Percentiles rank a stretch among this genome's conserved stretches.
Evolutionary conservation across 495 filamentous ascomycete species (phyloP).

Genomic region (Hyaloscypha bicolor): DNA sequence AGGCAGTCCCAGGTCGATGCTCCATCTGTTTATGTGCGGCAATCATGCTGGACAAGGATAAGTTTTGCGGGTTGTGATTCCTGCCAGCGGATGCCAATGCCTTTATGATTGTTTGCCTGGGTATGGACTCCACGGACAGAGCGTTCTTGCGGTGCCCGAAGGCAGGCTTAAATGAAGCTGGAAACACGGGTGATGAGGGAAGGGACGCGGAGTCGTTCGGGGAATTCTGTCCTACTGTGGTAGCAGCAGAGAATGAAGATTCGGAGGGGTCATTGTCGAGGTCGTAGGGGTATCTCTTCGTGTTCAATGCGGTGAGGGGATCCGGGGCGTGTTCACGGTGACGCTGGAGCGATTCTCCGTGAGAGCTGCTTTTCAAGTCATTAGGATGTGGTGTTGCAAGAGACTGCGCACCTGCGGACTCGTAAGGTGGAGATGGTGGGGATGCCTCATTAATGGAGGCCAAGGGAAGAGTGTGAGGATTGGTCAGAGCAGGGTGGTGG

Average conservation of each 20-base stretch:
- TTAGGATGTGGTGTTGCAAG: conserved; percentile 3
- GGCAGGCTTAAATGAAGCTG: conserved; percentile 42
- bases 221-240: conserved; percentile 29
- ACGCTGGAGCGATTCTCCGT: conserved; percentile 44
- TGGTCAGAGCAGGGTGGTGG: conserved; percentile 44
- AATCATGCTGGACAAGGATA: conserved; percentile 52
- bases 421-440: conserved; percentile 6
- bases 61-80: conserved; percentile 56
- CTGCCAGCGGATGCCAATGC: conserved; percentile 76
- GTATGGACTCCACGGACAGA: conserved; percentile 70
- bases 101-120: conserved; percentile 85
- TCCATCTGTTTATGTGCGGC: conserved; percentile 31
- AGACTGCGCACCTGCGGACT: conserved; percentile 5
- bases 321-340: conserved; percentile 41
- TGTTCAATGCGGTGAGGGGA: conserved; percentile 37
- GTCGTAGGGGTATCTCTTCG: conserved; percentile 39
- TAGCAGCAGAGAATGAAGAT: conserved; percentile 32
- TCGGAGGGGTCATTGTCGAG: conserved; percentile 33
- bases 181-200: conserved; percentile 28
- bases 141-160: conserved; percentile 60
- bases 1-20: conserved; percentile 36
- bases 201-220: conserved; percentile 25
- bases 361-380: conserved; percentile 31
- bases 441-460: conserved; percentile 24
- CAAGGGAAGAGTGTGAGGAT: conserved; percentile 28